phyloP scores from a whole-genome alignment of 192 early-diverging fungal genomes.

The Coemansia sp. region DNA sequence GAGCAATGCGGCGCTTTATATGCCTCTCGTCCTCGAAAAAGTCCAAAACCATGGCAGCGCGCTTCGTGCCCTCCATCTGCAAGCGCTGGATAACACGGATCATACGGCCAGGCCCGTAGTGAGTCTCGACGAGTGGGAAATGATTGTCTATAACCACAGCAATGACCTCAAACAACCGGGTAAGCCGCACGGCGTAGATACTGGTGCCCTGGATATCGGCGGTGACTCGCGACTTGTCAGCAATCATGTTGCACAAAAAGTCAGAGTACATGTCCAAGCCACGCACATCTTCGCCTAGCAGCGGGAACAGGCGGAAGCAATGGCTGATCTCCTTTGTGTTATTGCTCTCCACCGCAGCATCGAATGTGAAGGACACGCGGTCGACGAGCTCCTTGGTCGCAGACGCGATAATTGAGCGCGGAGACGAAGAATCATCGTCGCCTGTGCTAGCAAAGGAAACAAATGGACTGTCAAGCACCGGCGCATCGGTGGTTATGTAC shows the following conservation, averaged over 20 bases:
- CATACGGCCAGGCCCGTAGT: constrained; percentile 88
- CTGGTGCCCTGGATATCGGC: constrained; percentile 13
- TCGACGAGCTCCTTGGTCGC: constrained; percentile 65
- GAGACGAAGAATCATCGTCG: not conserved
- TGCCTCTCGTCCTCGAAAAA: constrained; percentile 76
- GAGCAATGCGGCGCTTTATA: constrained; percentile 43
- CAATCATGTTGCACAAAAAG: constrained; percentile 80
- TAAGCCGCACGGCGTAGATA: constrained; percentile 78
- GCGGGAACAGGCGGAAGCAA: constrained; percentile 89
- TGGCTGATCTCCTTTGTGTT: constrained; percentile 78
- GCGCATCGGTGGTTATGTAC: constrained; percentile 18
- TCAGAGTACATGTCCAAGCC: constrained; percentile 86
- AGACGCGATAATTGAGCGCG: constrained; percentile 47
- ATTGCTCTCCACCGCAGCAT: constrained; percentile 64
- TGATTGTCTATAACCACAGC: constrained; percentile 88
- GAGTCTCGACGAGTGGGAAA: constrained; percentile 75
- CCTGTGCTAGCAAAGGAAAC: constrained; percentile 17
- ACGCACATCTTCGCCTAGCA: constrained; percentile 76
- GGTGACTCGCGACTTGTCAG: constrained; percentile 64
- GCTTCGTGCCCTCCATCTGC: constrained; percentile 85
- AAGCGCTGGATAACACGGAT: constrained; percentile 82
- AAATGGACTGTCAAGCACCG: constrained; percentile 30
- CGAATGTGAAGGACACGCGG: constrained; percentile 78
- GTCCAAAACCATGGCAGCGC: constrained; percentile 74
- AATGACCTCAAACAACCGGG: constrained; percentile 83